Evolutionary conservation across 371 early-diverging fungal species (phyloP), one percentile per base, ranked within the genome.

Genomic region (Rhizopus microsporus): DNA sequence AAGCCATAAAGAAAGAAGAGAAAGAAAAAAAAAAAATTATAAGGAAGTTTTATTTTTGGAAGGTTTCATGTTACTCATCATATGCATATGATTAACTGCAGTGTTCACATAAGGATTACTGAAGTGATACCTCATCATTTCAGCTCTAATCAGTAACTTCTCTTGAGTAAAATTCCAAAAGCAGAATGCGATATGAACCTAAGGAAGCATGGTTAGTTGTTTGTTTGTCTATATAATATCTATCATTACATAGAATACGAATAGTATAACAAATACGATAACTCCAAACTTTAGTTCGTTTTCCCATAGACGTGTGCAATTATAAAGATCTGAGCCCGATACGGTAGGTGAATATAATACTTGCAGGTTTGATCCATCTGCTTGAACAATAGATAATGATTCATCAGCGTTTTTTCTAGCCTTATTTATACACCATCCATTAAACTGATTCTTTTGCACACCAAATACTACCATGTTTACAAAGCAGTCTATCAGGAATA

Each of bases 251-350:
- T 69, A 69, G 7, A 59, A 12, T 31, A 56, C 37, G 8, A 66
- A 47, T n/a, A 69, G 12, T 32, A 69, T 58, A 0, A 62, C 38
- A 57, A 58, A 65, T 8, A 57, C 6, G 3, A 69, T 32, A 2
- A 54, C 33, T 3, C 59, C 44, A 17, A 69, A 53, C 15, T 69
- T 69, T n/a, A 62, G 17, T 29, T 69, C 69, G 49, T 51, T 56
- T 13, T 56, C 59, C 66, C 69, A 65, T 35, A 69, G 32, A n/a
- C 56, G 39, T n/a, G 44, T 46, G 34, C 69, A 69, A 29, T 69
- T 65, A 34, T 65, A 69, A 7, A 56, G 13, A 39, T 59, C 60
- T 0, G 46, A 15, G 13, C 32, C 43, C n/a, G 17, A 48, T 59
- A 23, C 23, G 0, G 23, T 23, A 23, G 23, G 23, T 23, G 23